Base-by-base conservation (phyloP, 768 basidiomycete genomes). In the Pholiota microspora region DNA sequence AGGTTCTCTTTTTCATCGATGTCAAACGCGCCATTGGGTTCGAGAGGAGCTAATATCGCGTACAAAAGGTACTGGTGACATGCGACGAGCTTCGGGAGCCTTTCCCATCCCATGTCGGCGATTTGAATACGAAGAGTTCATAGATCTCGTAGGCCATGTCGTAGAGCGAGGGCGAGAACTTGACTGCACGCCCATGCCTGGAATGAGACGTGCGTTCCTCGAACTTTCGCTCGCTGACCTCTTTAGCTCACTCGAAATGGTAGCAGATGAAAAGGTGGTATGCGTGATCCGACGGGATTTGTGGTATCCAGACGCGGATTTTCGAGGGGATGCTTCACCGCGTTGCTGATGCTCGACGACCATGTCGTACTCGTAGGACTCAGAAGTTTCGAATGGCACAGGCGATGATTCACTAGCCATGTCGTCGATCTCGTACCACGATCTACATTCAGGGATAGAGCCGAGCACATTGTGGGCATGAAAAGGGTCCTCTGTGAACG, bases 191-290 rank as follows among this genome's bases (percentile, higher is more conserved):
- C 21, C 15, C 29, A 35, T 9, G 12, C 9, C 24, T 28, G 29
- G 15, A 9, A 32, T 12, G 9, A 7, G 25, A 28, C 27, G 10
- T 5, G 27, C n/a, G 6, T 16, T 24, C 40, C 40, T 21, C 24
- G n/a, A 13, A 2, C 31, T 21, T 6, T n/a, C 10, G 18, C 51
- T 54, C 24, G 45, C 29, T 0, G 57, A 56, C 16, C 54, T 47
- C 45, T 62, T 66, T 16, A 66, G 53, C 40, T 58, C 59, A 50
- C 64, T 67, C 10, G 63, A 66, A n/a, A 66, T 63, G 2, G 64
- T 64, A 2, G 64, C 52, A n/a, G 53, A 36, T 25, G 48, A 18
- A 18, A 45, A 56, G 3, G 42, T 34, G 7, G 23, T 25, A 16
- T 25, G 23, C 16, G 27, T n/a, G 21, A 6, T 24, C 16, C n/a